These are phyloP conservation scores for Cadophora malorum DNA, from an alignment of 2,329 filamentous ascomycete species.

Conservation along the genomic window DNA sequence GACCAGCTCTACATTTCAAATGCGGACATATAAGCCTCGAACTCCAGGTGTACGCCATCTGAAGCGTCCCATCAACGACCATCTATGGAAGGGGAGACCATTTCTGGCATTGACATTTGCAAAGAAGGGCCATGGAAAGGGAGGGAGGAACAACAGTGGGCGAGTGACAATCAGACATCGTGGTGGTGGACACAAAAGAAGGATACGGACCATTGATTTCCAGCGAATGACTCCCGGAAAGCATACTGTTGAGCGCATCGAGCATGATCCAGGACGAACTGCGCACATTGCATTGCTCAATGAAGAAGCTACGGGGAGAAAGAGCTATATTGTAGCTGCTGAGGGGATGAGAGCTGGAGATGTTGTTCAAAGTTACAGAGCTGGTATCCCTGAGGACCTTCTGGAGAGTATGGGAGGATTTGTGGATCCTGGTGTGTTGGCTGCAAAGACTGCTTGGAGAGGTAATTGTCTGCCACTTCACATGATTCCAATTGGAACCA, in stretches of 20 bases:
- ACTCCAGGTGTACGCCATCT: conserved; percentile 94
- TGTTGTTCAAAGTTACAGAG: conserved; percentile 87
- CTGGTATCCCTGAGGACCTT: conserved; percentile 86
- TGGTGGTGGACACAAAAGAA: conserved; percentile 89
- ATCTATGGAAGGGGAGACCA: conserved; percentile 93
- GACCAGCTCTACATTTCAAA: conserved; percentile 45
- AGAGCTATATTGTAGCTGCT: conserved; percentile 93
- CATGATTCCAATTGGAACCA: conserved; percentile 94
- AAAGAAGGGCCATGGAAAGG: conserved; percentile 91
- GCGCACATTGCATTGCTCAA: conserved; percentile 91
- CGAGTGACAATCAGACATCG: conserved; percentile 88
- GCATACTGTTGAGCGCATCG: conserved; percentile 90
- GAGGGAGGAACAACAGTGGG: conserved; percentile 88
- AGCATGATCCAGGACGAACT: conserved; percentile 92
- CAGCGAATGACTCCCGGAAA: conserved; percentile 77
- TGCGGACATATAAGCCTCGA: conserved; percentile 91
- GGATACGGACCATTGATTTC: conserved; percentile 93
- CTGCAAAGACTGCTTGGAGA: conserved; percentile 89
- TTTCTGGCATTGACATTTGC: conserved; percentile 83
- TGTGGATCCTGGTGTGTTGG: conserved; percentile 93
- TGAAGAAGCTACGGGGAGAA: conserved; percentile 72
- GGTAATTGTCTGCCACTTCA: conserved; percentile 95
- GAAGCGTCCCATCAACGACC: conserved; percentile 90
- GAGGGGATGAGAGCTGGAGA: conserved; percentile 94
- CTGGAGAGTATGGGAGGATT: conserved; percentile 91